Conservation (phyloP, 129 eudicot species). For the Helianthus tuberosus region DNA sequence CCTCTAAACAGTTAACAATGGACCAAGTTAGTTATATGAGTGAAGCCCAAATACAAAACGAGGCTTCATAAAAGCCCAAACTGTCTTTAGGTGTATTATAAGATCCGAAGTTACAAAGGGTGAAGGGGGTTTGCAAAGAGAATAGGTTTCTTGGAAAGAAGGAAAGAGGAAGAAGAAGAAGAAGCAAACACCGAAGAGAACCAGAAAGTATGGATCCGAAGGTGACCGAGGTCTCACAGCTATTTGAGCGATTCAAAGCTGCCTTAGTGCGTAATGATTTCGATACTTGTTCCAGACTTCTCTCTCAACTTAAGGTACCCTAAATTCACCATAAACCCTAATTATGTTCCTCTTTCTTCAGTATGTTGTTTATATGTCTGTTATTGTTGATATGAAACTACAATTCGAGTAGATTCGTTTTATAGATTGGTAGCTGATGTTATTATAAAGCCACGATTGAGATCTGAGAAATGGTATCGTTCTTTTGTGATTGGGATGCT, state of each 20-base stretch:
- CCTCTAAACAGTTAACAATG: too few relatives aligned
- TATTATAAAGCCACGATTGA: conserved; percentile 16
- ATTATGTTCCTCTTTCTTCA: not conserved
- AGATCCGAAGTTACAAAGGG: conserved; percentile 3
- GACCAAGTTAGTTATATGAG: not conserved
- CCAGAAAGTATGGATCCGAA: conserved; percentile 72
- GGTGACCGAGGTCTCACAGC: conserved; percentile 65
- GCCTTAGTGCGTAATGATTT: conserved; percentile 70
- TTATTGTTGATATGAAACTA: not conserved
- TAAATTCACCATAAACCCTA: conserved; percentile 23
- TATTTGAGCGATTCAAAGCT: conserved; percentile 82
- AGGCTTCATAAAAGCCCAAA: not conserved
- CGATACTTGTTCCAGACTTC: conserved; percentile 62
- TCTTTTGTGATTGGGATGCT: not conserved
- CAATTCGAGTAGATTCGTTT: conserved; percentile 1
- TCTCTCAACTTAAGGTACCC: conserved; percentile 84
- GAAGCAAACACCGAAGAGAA: not conserved
- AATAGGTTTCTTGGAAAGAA: conserved; percentile 37
- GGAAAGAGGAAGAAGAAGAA: conserved; percentile 21
- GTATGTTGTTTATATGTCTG: not conserved
- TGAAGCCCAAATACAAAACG: not conserved
- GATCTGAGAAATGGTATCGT: conserved; percentile 14
- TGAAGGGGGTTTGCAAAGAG: not conserved
- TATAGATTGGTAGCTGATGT: not conserved
- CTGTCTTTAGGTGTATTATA: not conserved